Evolutionary conservation across 2,329 filamentous ascomycete species (phyloP).

Genomic region (Ophiostoma himal-ulmi): DNA sequence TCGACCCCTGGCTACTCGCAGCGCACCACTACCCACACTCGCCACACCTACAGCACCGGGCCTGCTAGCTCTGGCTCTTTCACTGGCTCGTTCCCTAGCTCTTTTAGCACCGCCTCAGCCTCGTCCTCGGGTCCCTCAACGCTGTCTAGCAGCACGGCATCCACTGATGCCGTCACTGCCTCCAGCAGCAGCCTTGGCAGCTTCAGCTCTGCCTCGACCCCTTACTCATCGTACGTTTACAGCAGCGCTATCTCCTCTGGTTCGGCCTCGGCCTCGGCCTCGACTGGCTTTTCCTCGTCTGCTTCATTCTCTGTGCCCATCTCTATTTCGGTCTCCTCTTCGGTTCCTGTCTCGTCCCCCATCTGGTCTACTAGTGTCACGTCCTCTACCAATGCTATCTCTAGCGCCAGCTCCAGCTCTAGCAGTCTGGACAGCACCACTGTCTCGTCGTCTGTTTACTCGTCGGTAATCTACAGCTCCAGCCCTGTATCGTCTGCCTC

Average conservation of each 20-base stretch:
- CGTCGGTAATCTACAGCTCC: slow-evolving; percentile 1
- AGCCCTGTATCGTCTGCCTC: background rate
- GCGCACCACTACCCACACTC: background rate
- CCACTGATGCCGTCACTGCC: background rate
- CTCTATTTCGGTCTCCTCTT: background rate
- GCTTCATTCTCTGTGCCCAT: background rate
- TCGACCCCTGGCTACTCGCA: slow-evolving; percentile 7
- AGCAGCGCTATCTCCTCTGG: background rate
- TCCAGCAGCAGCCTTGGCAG: background rate
- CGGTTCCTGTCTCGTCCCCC: background rate
- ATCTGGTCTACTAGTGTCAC: background rate
- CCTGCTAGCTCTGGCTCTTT: background rate
- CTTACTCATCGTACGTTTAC: slow-evolving; percentile 13
- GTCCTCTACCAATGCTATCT: background rate
- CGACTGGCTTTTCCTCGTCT: background rate
- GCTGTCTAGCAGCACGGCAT: background rate
- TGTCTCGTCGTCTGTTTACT: background rate
- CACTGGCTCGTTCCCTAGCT: slow-evolving; percentile 9
- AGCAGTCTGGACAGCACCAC: background rate
- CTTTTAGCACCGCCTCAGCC: background rate
- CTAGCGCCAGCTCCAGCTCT: slow-evolving; percentile 1
- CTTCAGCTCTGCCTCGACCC: background rate
- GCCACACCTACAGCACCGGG: background rate
- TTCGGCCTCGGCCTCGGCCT: background rate
- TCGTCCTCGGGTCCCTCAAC: background rate